These are phyloP conservation scores for Trichocladium uniseriatum DNA, from an alignment of 495 filamentous ascomycete species.

Conservation along the genomic window DNA sequence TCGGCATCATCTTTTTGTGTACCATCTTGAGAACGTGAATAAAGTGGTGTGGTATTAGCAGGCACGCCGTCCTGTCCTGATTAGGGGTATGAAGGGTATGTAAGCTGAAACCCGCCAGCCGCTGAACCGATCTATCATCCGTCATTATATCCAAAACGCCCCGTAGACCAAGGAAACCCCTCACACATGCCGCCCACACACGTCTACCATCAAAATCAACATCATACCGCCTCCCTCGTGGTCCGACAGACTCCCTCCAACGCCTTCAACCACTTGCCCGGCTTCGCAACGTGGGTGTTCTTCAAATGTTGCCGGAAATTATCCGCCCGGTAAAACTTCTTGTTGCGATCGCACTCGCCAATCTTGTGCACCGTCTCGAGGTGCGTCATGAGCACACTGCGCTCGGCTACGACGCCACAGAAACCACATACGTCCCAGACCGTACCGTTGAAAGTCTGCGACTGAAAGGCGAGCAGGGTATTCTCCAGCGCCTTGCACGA, in stretches of 20 bases:
- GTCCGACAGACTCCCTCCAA: slow-evolving; percentile 19
- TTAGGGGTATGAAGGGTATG: too few species aligned
- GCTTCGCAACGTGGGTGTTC: slow-evolving; percentile 52
- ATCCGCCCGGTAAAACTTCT: slow-evolving; percentile 82
- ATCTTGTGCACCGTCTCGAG: slow-evolving; percentile 67
- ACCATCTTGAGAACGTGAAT: too few species aligned
- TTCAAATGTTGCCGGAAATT: slow-evolving; percentile 88
- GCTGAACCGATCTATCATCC: too few species aligned
- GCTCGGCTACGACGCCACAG: slow-evolving; percentile 53
- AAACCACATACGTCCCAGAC: slow-evolving; percentile 68
- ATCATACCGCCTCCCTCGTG: not conserved
- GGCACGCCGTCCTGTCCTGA: too few species aligned
- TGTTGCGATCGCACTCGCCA: slow-evolving; percentile 74
- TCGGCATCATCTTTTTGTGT: too few species aligned
- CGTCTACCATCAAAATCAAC: not conserved
- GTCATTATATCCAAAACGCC: too few species aligned
- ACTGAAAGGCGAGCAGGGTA: slow-evolving; percentile 54
- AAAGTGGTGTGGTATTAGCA: too few species aligned
- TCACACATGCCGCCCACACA: too few species aligned
- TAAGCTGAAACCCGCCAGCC: too few species aligned
- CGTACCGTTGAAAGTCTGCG: slow-evolving; percentile 37
- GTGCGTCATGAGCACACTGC: slow-evolving; percentile 44
- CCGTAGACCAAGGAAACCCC: too few species aligned
- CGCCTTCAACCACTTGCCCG: slow-evolving; percentile 23
- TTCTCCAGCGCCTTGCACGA: slow-evolving; percentile 58